Percentiles rank a stretch among this genome's conserved stretches.
These are phyloP conservation scores for Niebla homalea DNA, from an alignment of 495 filamentous ascomycete species.

Conservation along the genomic window DNA sequence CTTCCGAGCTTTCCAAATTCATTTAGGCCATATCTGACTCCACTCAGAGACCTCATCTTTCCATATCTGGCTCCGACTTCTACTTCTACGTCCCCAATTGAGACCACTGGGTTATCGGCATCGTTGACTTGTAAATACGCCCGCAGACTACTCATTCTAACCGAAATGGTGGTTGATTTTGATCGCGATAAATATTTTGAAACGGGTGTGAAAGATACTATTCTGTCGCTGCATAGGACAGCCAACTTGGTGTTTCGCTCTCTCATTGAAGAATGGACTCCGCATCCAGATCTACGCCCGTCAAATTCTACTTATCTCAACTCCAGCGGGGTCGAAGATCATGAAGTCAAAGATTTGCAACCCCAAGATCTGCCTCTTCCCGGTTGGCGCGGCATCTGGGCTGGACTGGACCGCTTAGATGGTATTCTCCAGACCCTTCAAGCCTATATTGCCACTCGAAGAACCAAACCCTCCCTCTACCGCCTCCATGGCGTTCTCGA, in stretches of 20 bases:
- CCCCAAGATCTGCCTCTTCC: slow-evolving; percentile 41
- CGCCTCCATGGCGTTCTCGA: slow-evolving; percentile 54
- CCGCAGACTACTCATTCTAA: slow-evolving; percentile 7
- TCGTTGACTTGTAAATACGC: neutral
- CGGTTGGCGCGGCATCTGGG: slow-evolving; percentile 55
- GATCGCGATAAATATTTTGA: slow-evolving; percentile 41
- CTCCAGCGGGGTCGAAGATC: slow-evolving; percentile 7
- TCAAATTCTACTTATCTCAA: neutral
- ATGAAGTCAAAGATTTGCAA: slow-evolving; percentile 27
- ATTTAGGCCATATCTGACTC: slow-evolving; percentile 57
- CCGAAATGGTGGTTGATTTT: too few relatives aligned
- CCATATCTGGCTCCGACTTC: slow-evolving; percentile 44
- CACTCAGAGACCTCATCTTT: slow-evolving; percentile 47
- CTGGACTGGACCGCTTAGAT: slow-evolving; percentile 54
- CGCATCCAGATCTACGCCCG: slow-evolving; percentile 25
- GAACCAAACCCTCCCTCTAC: slow-evolving; percentile 44
- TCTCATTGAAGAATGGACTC: slow-evolving; percentile 66
- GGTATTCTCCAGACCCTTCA: slow-evolving; percentile 43
- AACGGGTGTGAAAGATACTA: slow-evolving; percentile 20
- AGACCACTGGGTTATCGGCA: too few relatives aligned
- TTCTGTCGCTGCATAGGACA: slow-evolving; percentile 51
- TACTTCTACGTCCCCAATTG: slow-evolving; percentile 2
- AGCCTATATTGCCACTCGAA: slow-evolving; percentile 44
- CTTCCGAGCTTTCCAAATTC: slow-evolving; percentile 66
- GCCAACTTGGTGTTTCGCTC: slow-evolving; percentile 62